Evolutionary conservation across 305 asterid species (phyloP).

Genomic region (Rubia tinctorum): DNA sequence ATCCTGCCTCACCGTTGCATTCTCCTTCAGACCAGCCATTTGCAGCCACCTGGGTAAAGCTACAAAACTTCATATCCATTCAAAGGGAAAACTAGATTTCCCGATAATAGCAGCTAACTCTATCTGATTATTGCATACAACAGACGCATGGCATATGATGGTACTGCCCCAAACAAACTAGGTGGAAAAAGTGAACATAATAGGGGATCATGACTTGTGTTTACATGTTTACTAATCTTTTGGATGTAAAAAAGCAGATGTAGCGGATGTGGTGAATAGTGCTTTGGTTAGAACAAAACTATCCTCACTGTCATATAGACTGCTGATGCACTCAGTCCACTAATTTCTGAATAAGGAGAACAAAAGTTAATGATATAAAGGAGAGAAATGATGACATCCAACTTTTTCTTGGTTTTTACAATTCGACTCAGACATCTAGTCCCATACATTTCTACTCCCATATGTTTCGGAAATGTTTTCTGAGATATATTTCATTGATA

Average conservation of each 20-base stretch:
- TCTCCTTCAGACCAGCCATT: conserved; percentile 99
- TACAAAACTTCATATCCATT: not conserved
- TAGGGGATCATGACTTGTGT: too few relatives aligned
- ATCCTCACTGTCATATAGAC: too few relatives aligned
- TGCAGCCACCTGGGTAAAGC: conserved; percentile 43
- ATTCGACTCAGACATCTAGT: not conserved
- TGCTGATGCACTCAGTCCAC: too few relatives aligned
- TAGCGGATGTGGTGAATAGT: too few relatives aligned
- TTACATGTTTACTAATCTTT: too few relatives aligned
- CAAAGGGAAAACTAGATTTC: not conserved
- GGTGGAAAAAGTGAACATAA: too few relatives aligned
- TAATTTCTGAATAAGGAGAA: too few relatives aligned
- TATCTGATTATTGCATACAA: not conserved
- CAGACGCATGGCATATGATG: too few relatives aligned
- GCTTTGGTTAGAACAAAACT: too few relatives aligned
- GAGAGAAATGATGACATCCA: not conserved
- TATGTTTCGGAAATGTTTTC: not conserved
- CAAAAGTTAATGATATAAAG: too few relatives aligned
- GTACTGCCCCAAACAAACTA: too few relatives aligned
- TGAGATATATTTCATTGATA: not conserved
- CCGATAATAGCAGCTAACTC: not conserved
- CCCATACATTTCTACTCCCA: not conserved
- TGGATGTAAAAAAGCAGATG: too few relatives aligned
- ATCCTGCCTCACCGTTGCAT: conserved; percentile 77
- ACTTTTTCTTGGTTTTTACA: not conserved